These are phyloP conservation scores for Fusarium sambucinum DNA, from an alignment of 2,329 filamentous ascomycete genomes.

Conservation along the genomic window DNA sequence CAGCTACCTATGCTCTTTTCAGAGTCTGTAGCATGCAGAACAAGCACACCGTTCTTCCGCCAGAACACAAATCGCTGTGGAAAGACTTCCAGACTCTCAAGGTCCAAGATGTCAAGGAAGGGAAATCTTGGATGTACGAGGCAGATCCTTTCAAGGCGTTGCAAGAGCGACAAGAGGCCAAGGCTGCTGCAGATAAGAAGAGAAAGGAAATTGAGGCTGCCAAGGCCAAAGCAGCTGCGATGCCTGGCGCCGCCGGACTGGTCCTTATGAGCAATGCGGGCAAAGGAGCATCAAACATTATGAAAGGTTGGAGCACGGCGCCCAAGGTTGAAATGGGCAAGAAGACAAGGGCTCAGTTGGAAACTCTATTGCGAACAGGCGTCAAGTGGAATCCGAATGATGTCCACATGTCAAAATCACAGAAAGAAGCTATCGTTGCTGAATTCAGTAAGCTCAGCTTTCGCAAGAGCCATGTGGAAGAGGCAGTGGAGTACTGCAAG, in stretches of 20 bases:
- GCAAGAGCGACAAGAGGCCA: constrained; percentile 82
- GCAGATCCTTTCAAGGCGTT: constrained; percentile 90
- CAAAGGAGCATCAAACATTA: constrained; percentile 58
- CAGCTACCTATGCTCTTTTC: constrained; percentile 91
- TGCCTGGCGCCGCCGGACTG: constrained; percentile 69
- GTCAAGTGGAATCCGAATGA: constrained; percentile 89
- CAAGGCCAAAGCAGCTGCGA: constrained; percentile 75
- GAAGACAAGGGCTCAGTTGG: constrained; percentile 81
- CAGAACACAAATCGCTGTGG: constrained; percentile 90
- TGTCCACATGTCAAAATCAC: constrained; percentile 70
- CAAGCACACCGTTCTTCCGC: constrained; percentile 92
- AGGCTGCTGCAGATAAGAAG: constrained; percentile 82
- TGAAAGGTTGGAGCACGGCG: constrained; percentile 84
- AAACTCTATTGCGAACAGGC: constrained; percentile 80
- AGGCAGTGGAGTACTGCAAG: constrained; percentile 88
- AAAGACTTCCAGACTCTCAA: constrained; percentile 90
- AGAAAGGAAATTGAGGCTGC: constrained; percentile 76
- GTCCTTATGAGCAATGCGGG: constrained; percentile 62
- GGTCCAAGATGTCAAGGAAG: constrained; percentile 81
- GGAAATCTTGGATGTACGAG: constrained; percentile 89
- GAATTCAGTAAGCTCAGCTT: constrained; percentile 87
- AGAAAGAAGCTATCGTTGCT: constrained; percentile 72
- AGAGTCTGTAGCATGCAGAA: constrained; percentile 96
- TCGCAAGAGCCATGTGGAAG: constrained; percentile 87
- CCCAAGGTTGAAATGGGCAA: constrained; percentile 95